Base-by-base conservation (phyloP, 495 filamentous ascomycete species). In the Peziza echinospora region DNA sequence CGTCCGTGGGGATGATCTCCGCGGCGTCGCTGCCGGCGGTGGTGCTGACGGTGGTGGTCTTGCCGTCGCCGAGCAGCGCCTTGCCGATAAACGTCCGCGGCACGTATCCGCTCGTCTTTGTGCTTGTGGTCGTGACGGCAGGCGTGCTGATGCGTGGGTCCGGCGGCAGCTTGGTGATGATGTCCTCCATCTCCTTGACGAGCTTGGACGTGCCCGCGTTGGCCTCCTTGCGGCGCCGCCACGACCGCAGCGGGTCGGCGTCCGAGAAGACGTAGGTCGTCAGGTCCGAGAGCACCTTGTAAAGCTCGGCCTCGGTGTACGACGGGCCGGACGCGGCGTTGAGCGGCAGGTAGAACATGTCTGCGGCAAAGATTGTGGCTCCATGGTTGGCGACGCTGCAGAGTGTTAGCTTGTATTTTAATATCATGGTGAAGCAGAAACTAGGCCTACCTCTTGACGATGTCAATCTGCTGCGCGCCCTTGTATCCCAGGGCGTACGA, bases 191-290 rank as follows among this genome's bases (percentile, higher is more conserved):
- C n/a, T 17, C 5, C 8, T 1, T 43, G 25, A 17, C 28, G 5
- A 52, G 17, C 13, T 41, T 50, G 2, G 26, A 19, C n/a, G 49
- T 49, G 21, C 54, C 49, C 10, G 61, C 59, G 26, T 63, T 55
- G 1, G 75, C 70, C 34, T 66, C 63, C 34, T 73, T 65, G 24
- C 72, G 72, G 1, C 76, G 67, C 34, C 67, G 66, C 63, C 78
- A 80, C 3, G 77, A 73, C 37, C 72, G 69, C 0, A 65, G 69
- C n/a, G 71, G 65, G 52, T 84, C 79, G 21, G 66, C 64, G 52
- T 81, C 75, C 41, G 76, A 76, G 53, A 80, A 77, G 42, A 79
- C 70, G 51, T 67, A 73, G 19, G 67, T 67, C 53, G 75, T 77
- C 28, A 82, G 65, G 34, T 73, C 61, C 5, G 70, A 63, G 55